Conservation (phyloP, 106 monocot species). For the Iris macrosiphon region DNA sequence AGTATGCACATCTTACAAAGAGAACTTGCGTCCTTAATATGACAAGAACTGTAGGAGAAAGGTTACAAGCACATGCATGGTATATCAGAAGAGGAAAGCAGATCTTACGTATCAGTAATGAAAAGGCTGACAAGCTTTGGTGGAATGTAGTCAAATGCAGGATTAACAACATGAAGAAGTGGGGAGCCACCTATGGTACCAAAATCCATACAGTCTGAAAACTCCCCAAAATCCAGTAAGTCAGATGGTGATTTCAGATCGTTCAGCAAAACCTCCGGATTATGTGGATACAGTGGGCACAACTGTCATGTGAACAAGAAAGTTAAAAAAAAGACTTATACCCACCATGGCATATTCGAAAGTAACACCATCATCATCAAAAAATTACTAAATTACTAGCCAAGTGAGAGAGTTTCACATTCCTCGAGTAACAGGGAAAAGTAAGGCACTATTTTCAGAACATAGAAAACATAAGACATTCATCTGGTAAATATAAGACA, state of each 20-base stretch:
- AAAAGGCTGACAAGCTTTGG: slow-evolving; percentile 96
- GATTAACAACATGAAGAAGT: slow-evolving; percentile 92
- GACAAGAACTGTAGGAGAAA: neutral
- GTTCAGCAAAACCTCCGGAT: slow-evolving; percentile 90
- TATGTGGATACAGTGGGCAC: slow-evolving; percentile 95
- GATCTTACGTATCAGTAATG: slow-evolving; percentile 93
- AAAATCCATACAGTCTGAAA: slow-evolving; percentile 96
- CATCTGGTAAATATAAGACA: too few species aligned
- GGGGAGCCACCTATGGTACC: slow-evolving; percentile 46
- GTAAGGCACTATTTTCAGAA: too few species aligned
- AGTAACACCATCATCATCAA: too few species aligned
- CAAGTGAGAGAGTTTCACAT: too few species aligned
- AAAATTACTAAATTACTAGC: too few species aligned
- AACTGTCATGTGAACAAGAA: slow-evolving; percentile 36
- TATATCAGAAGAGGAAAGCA: neutral
- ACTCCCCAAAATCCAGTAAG: slow-evolving; percentile 86
- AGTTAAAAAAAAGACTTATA: neutral
- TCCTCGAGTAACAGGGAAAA: too few species aligned
- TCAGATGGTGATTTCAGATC: slow-evolving; percentile 87
- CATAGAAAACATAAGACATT: too few species aligned
- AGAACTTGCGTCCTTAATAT: too few species aligned
- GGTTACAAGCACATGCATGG: neutral
- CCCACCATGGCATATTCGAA: too few species aligned
- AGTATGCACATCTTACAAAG: too few species aligned
- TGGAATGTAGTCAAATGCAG: slow-evolving; percentile 96